Evolutionary conservation across 352 stramenopile species (phyloP).

Genomic region (Globisporangium paroecandrum): DNA sequence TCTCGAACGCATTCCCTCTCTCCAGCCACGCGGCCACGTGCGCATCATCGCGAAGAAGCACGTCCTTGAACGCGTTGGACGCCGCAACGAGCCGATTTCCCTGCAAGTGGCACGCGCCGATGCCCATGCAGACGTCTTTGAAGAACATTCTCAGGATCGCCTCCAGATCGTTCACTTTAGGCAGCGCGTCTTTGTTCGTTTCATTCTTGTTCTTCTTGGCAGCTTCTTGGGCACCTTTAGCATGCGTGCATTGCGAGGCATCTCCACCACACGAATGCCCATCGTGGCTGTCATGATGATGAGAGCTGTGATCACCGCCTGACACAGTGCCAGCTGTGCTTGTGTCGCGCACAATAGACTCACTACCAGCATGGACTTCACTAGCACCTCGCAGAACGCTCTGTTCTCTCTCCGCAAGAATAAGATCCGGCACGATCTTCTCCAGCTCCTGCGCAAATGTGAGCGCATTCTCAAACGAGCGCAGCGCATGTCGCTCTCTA

Average conservation of each 20-base stretch:
- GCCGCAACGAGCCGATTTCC: constrained; percentile 29
- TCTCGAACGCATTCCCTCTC: constrained; percentile 52
- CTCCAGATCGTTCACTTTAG: constrained; percentile 45
- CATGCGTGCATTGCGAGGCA: constrained; percentile 9
- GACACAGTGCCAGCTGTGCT: too few species aligned
- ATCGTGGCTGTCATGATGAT: constrained; percentile 10
- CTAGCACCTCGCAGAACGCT: neutral
- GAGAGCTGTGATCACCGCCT: too few species aligned
- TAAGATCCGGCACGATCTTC: constrained; percentile 34
- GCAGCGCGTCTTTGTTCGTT: constrained; percentile 15
- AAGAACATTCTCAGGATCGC: constrained; percentile 66
- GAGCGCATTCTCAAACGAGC: constrained; percentile 35
- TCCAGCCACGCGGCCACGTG: constrained; percentile 49
- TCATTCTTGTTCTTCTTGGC: constrained; percentile 3
- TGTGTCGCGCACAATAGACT: neutral
- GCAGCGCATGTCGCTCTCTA: constrained; percentile 16
- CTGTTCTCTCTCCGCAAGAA: constrained; percentile 21
- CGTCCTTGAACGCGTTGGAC: constrained; percentile 66
- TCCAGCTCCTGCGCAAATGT: constrained; percentile 32
- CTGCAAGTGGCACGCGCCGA: constrained; percentile 41
- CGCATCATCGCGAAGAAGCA: constrained; percentile 48
- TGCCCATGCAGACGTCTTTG: constrained; percentile 57
- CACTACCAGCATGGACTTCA: neutral
- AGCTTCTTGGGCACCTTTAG: neutral
- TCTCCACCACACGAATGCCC: constrained; percentile 13